Conservation (phyloP, 2,329 filamentous ascomycete species). For the Mycosphaerelloides madeirae region DNA sequence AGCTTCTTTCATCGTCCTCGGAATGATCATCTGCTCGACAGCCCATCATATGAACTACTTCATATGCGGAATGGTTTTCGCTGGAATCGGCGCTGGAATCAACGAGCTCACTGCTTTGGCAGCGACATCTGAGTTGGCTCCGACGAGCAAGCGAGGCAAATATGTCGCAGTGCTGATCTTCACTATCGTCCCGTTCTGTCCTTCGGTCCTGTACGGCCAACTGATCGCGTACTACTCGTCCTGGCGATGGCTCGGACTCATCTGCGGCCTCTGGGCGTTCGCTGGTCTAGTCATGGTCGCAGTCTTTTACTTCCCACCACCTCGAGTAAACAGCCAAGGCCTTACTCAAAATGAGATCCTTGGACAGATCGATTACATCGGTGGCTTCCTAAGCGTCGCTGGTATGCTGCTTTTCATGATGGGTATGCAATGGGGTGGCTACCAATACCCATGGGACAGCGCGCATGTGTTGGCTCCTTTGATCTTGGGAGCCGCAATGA, state of each 20-base stretch:
- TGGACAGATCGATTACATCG: conserved; percentile 47
- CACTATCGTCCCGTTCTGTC: conserved; percentile 59
- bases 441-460: conserved; percentile 31
- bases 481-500: conserved; percentile 28
- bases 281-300: conserved; percentile 48
- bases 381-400: conserved; percentile 47
- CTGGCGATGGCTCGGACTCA: conserved; percentile 54
- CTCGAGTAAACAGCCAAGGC: conserved; percentile 41
- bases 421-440: conserved; percentile 30
- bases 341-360: conserved; percentile 41
- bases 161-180: conserved; percentile 59
- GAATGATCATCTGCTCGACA: conserved; percentile 54
- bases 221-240: conserved; percentile 46
- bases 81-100: conserved; percentile 58
- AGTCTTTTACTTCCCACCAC: conserved; percentile 53
- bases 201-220: conserved; percentile 58
- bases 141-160: conserved; percentile 58
- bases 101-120: conserved; percentile 65
- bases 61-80: conserved; percentile 58
- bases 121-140: conserved; percentile 63
- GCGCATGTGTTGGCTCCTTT: conserved; percentile 32
- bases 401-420: conserved; percentile 51
- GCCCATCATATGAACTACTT: conserved; percentile 53
- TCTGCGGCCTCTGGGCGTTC: conserved; percentile 50
- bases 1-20: conserved; percentile 50